Conservation (phyloP, 352 stramenopile species). For the Blastocystis sp. region DNA sequence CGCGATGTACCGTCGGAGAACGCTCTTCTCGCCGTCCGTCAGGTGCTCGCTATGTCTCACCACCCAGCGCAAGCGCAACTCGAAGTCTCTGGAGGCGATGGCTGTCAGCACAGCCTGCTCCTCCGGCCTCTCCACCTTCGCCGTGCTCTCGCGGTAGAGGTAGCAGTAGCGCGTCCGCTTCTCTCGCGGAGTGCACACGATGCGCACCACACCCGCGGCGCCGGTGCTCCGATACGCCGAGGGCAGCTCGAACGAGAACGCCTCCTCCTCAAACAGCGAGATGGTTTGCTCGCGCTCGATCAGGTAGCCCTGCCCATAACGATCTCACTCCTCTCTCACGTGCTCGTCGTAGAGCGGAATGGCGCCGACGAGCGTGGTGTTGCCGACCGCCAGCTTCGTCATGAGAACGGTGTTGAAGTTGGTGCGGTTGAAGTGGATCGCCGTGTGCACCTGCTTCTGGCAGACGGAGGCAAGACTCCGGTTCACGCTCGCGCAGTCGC, state of each 20-base stretch:
- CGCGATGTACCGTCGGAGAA: not conserved
- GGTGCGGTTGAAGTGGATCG: constrained; percentile 20
- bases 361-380: not conserved
- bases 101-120: not conserved
- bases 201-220: not conserved
- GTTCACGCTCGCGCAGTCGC: not conserved
- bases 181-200: not conserved
- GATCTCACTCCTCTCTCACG: not conserved
- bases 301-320: not conserved
- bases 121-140: not conserved
- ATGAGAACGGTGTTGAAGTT: constrained; percentile 30
- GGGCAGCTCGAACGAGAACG: constrained; percentile 1
- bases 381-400: not conserved
- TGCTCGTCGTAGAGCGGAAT: constrained; percentile 36
- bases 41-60: constrained; percentile 8
- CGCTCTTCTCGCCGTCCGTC: constrained; percentile 26
- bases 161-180: constrained; percentile 28
- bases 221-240: not conserved
- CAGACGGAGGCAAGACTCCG: not conserved
- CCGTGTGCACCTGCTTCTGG: constrained; percentile 5
- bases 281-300: constrained; percentile 1
- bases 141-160: not conserved
- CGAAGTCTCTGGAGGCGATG: not conserved
- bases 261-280: constrained; percentile 7
- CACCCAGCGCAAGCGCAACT: not conserved